These are phyloP conservation scores for Claviceps monticola DNA, from an alignment of 2,329 filamentous ascomycete species.

Conservation along the genomic window DNA sequence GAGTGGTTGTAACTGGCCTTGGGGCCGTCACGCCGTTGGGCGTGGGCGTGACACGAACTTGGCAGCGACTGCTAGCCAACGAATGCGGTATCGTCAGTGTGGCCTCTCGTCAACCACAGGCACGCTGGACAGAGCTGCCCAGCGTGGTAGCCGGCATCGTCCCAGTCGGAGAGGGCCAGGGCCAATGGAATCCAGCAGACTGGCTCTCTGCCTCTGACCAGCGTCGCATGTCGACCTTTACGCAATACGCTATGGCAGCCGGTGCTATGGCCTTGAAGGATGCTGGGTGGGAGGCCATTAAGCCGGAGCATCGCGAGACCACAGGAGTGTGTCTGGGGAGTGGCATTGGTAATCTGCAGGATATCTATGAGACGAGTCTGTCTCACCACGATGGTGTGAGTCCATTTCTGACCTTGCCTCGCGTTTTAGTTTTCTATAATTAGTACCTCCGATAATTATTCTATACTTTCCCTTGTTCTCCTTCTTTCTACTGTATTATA, in stretches of 20 bases:
- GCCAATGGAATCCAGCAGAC: constrained; percentile 37
- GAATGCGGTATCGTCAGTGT: constrained; percentile 71
- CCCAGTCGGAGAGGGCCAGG: constrained; percentile 32
- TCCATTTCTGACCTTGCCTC: no score
- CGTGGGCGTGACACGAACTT: constrained; percentile 63
- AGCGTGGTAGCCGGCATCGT: constrained; percentile 79
- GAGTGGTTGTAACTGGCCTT: constrained; percentile 73
- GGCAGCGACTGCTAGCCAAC: constrained; percentile 66
- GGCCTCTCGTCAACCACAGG: constrained; percentile 40
- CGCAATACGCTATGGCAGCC: constrained; percentile 82
- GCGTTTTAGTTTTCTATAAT: not conserved
- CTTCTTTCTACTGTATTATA: not conserved
- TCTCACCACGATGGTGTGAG: constrained; percentile 60
- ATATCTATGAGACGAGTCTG: constrained; percentile 73
- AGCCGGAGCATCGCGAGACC: constrained; percentile 49
- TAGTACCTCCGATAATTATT: not conserved
- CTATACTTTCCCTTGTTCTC: no score
- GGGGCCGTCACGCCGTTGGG: constrained; percentile 75
- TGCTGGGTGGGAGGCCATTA: constrained; percentile 57
- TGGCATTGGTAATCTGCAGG: constrained; percentile 87
- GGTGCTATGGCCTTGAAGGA: constrained; percentile 75
- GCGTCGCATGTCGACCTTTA: constrained; percentile 78
- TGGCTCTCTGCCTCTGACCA: constrained; percentile 41
- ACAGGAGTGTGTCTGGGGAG: constrained; percentile 91
- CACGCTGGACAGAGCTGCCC: constrained; percentile 56